Percentiles rank a stretch among this genome's conserved stretches.
Evolutionary conservation across 176 grass and related monocot species (phyloP).

Genomic region (Avena insularis): DNA sequence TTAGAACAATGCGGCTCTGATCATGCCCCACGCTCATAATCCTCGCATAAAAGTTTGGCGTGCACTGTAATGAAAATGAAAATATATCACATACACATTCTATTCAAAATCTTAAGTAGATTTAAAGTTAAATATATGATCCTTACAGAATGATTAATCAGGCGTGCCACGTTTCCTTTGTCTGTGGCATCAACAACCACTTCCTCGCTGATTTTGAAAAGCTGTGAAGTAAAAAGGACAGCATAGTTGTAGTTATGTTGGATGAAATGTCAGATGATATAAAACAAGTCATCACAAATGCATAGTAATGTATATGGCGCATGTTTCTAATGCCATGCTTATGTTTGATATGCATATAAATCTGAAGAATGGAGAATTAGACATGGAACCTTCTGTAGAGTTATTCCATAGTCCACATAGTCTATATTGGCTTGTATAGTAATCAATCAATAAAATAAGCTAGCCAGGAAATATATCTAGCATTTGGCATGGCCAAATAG

Average conservation of each 20-base stretch:
- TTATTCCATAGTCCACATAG: background rate
- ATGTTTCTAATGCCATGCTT: constrained; percentile 12
- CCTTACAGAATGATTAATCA: constrained; percentile 98
- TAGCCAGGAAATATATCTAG: background rate
- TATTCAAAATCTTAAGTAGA: constrained; percentile 20
- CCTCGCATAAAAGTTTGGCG: constrained; percentile 96
- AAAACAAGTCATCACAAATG: constrained; percentile 33
- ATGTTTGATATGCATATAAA: constrained; percentile 3
- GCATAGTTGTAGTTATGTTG: constrained; percentile 16
- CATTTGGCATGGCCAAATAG: constrained; percentile 14
- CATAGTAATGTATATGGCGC: background rate
- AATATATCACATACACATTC: constrained; percentile 12
- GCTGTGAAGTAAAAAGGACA: constrained; percentile 51
- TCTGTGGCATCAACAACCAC: constrained; percentile 99
- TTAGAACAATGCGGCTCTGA: constrained; percentile 93
- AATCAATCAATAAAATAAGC: background rate
- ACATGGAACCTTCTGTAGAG: constrained; percentile 8
- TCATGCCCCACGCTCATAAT: constrained; percentile 99
- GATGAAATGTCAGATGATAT: constrained; percentile 23
- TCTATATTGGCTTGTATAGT: background rate
- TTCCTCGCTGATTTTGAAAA: constrained; percentile 99
- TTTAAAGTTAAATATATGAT: constrained; percentile 27
- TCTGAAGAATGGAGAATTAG: background rate
- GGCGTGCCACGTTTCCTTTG: constrained; percentile 90
- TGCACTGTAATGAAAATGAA: constrained; percentile 65